Evolutionary conservation across 352 stramenopile species (phyloP), one percentile per base, ranked within the genome.

Genomic region (Globisporangium spiculum): DNA sequence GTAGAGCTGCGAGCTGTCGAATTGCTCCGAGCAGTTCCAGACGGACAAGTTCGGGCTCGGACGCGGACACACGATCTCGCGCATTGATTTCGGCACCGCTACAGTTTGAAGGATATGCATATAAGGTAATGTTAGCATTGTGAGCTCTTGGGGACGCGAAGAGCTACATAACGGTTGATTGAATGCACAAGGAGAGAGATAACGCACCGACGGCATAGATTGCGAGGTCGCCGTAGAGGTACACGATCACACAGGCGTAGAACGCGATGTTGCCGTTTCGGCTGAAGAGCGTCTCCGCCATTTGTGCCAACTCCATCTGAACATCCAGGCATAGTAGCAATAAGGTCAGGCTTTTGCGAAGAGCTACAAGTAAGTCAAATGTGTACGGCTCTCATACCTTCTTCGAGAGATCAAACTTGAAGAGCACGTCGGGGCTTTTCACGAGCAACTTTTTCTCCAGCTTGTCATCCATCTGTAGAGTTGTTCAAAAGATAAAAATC

Each of bases 81-180:
- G 86, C 73, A 96, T 67, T 1, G 85, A 93, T 68, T 94, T 96
- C n/a, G 88, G 88, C 16, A 96, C 88, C n/a, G 88, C 88, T 96
- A 58, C 18, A 22, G 5, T 52, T 22, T 10, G 44, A 46, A 18
- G 18, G 18, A 22, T 52, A 52, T 22, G 27, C 22, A 18, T 4
- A 52, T 52, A 52, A 4, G 16, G 44, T 7, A 20, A 52, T 52
- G 18, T 52, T 52, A 52, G 6, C 16, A 52, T 52, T 52, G 44
- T 22, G 44, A 52, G 18, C 44, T 52, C 44, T 52, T 22, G 44
- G 18, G 44, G 18, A 52, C 12, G 7, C 18, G 22, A 63, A 4
- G 46, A 65, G 26, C 16, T 38, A 1, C 7, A 22, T 3, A 57
- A 12, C 32, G 41, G n/a, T 9, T 55, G 18, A 34, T 34, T 18